These are phyloP conservation scores for Trichocomaceae sp. DNA, from an alignment of 2,329 filamentous ascomycete species.

Conservation along the genomic window DNA sequence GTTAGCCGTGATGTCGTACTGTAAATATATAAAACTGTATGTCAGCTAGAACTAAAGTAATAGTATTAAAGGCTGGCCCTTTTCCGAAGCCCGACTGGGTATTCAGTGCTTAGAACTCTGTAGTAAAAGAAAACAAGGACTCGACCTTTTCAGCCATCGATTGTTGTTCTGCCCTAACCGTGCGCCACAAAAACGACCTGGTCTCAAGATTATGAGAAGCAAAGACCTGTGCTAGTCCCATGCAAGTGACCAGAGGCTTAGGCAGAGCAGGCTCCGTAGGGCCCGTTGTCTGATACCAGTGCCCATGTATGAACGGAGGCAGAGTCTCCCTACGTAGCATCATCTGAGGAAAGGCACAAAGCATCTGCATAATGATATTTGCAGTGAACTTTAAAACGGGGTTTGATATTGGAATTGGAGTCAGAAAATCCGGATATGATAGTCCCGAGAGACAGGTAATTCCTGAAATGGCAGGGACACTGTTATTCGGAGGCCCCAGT, in stretches of 20 bases:
- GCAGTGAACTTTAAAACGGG: not conserved
- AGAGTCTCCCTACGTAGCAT: conserved; percentile 5
- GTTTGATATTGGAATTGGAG: conserved; percentile 1
- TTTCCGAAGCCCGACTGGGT: not conserved
- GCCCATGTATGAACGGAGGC: conserved; percentile 8
- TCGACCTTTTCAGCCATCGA: not conserved
- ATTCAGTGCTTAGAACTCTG: not conserved
- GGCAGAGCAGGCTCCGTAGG: not conserved
- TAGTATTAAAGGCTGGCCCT: not conserved
- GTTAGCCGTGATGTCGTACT: not conserved
- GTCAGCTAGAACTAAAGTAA: not conserved
- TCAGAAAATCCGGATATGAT: not conserved
- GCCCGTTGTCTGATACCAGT: not conserved
- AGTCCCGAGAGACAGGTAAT: not conserved
- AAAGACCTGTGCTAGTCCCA: conserved; percentile 6
- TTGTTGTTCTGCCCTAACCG: not conserved
- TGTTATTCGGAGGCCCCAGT: not conserved
- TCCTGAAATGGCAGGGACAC: not conserved
- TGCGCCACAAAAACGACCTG: not conserved
- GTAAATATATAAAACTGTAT: not conserved
- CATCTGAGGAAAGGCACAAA: conserved; percentile 1
- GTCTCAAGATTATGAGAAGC: conserved; percentile 2
- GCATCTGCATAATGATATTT: conserved; percentile 3
- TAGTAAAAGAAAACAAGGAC: not conserved
- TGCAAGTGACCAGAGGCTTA: conserved; percentile 1